These are phyloP conservation scores for Leccinum subtestaceum DNA, from an alignment of 768 basidiomycete species.

Conservation along the genomic window DNA sequence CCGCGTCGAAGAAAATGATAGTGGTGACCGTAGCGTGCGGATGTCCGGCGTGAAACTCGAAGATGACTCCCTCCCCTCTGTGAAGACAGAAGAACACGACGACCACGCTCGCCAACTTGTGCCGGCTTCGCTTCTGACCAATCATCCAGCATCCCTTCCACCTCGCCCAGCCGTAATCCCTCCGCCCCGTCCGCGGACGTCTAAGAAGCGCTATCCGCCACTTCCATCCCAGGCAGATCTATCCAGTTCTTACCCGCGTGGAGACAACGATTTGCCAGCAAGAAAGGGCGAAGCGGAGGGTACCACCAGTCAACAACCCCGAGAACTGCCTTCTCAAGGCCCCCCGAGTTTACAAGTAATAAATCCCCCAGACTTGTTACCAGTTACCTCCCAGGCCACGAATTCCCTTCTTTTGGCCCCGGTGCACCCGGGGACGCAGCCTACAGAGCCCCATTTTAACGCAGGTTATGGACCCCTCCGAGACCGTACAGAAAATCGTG, in stretches of 20 bases:
- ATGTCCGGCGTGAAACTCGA: slow-evolving; percentile 22
- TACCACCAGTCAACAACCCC: neutral
- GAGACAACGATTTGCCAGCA: neutral
- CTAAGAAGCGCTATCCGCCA: slow-evolving; percentile 8
- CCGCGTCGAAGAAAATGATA: slow-evolving; percentile 25
- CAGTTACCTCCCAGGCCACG: slow-evolving; percentile 1
- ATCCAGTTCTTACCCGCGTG: neutral
- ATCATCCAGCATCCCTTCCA: slow-evolving; percentile 10
- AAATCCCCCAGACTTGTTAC: slow-evolving; percentile 7
- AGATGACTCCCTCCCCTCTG: neutral
- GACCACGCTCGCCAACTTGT: slow-evolving; percentile 3
- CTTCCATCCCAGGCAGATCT: neutral
- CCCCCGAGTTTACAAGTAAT: slow-evolving; percentile 8
- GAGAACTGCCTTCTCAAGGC: neutral
- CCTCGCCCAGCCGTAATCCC: slow-evolving; percentile 21
- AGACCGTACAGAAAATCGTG: slow-evolving; percentile 1
- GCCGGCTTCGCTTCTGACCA: neutral
- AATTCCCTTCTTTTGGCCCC: slow-evolving; percentile 11
- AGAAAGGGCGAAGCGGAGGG: neutral
- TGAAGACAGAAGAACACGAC: slow-evolving; percentile 20
- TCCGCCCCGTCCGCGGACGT: slow-evolving; percentile 23
- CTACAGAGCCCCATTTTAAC: neutral
- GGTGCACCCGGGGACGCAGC: slow-evolving; percentile 10
- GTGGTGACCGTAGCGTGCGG: slow-evolving; percentile 30
- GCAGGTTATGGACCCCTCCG: neutral